phyloP scores from a whole-genome alignment of 768 basidiomycete genomes.

The Pisolithus microcarpus region DNA sequence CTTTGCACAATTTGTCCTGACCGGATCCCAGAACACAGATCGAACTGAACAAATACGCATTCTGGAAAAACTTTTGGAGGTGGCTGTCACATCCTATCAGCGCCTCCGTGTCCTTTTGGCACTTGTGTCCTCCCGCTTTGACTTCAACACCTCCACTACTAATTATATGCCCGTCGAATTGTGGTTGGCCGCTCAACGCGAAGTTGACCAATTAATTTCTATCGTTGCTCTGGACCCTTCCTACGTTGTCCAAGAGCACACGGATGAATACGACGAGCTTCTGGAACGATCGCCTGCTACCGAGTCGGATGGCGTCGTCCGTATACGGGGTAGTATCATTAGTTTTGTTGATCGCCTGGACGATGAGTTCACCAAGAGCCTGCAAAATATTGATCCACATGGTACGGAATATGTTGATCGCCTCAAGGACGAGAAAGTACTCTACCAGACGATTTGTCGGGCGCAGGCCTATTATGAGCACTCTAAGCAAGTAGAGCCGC shows the following conservation, averaged over 20 bases:
- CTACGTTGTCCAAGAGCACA: slow-evolving; percentile 82
- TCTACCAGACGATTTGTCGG: slow-evolving; percentile 90
- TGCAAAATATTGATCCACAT: slow-evolving; percentile 98
- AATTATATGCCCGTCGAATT: slow-evolving; percentile 89
- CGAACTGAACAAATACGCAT: slow-evolving; percentile 90
- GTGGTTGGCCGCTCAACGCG: slow-evolving; percentile 81
- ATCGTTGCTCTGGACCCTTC: slow-evolving; percentile 63
- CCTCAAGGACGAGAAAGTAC: slow-evolving; percentile 88
- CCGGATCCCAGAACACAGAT: slow-evolving; percentile 75
- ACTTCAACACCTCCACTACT: slow-evolving; percentile 85
- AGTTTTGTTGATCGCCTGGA: slow-evolving; percentile 94
- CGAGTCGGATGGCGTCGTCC: slow-evolving; percentile 67
- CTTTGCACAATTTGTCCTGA: slow-evolving; percentile 1
- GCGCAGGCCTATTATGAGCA: slow-evolving; percentile 89
- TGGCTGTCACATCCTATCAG: slow-evolving; percentile 84
- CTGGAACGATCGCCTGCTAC: slow-evolving; percentile 71
- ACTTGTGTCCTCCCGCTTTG: slow-evolving; percentile 90
- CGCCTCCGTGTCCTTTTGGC: slow-evolving; percentile 91
- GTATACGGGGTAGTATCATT: slow-evolving; percentile 91
- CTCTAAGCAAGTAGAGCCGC: slow-evolving; percentile 66
- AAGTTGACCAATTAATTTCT: slow-evolving; percentile 82
- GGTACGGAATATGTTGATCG: slow-evolving; percentile 98
- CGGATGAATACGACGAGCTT: slow-evolving; percentile 88
- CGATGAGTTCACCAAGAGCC: slow-evolving; percentile 94
- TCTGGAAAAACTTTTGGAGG: slow-evolving; percentile 78